Base-by-base conservation (phyloP, 2,329 filamentous ascomycete species). In the Aspergillus sojae region DNA sequence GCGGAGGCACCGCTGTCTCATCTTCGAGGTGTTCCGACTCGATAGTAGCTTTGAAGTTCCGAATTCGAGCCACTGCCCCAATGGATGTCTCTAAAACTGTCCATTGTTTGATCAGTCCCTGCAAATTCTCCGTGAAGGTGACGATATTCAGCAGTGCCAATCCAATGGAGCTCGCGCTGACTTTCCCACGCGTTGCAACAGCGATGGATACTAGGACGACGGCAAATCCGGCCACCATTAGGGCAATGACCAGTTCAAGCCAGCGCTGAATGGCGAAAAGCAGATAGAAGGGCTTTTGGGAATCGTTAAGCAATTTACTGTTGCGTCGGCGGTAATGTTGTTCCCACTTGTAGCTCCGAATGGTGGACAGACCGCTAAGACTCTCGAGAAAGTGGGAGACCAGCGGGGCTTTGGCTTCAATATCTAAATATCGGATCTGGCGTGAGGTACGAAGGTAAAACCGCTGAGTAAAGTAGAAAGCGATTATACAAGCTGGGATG, bases 401-500 rank as follows among this genome's bases (percentile, higher is more conserved):
- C 0, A 86, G 74, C 0, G 82, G 82, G 1, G 79, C 77, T 59
- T 84, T 84, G 5, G 80, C 75, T 69, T 86, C 84, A 0, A 86
- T 76, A 67, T 87, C 85, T 16, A 87, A 74, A 36, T 85, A 79
- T 60, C 85, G 79, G 7, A 84, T 68, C 63, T 83, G 81, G 3
- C 81, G 77, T 0, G 80, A 81, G 1, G 80, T 88, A 0, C 83
- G 78, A 0, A 89, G 78, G 64, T 88, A 88, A 56, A 86, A 82
- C 53, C 75, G 81, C 63, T 87, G 85, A 0, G 88, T 67, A 1
- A 77, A 61, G 52, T 80, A 87, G 1, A 86, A 64, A 0, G 81
- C 62, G 0, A 64, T 71, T 4, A 79, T 50, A 2, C 87, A 61
- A 3, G 83, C 74, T 0, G 84, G 84, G 54, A 86, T 23, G 6